A percentile compares a stretch with the other conserved stretches of the same genome.
Conservation (phyloP, 2,329 filamentous ascomycete species). For the Colletotrichum sublineola region DNA sequence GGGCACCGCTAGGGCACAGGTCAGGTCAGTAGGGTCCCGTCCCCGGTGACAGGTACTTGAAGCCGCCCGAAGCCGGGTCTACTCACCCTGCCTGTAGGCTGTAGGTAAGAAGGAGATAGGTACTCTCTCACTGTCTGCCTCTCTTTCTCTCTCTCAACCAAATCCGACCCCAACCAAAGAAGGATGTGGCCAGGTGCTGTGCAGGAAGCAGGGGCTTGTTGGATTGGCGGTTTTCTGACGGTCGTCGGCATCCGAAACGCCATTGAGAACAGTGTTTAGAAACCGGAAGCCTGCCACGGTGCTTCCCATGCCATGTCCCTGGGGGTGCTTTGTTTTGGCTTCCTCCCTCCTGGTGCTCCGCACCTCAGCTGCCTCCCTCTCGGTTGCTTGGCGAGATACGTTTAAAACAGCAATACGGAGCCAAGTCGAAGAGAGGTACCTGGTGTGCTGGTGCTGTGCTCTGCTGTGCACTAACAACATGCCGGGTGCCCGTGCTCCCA, state of each 20-base stretch:
- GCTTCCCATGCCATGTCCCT: not conserved
- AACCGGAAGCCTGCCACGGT: conserved; percentile 19
- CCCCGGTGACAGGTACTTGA: conserved; percentile 2
- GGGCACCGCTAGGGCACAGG: conserved; percentile 21
- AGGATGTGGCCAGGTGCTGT: not conserved
- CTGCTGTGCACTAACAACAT: not conserved
- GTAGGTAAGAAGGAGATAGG: no score
- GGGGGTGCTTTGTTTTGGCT: conserved; percentile 8
- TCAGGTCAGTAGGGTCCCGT: conserved; percentile 14
- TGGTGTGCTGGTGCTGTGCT: not conserved
- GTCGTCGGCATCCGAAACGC: conserved; percentile 37
- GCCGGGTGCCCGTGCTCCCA: conserved; percentile 1
- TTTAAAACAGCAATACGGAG: not conserved
- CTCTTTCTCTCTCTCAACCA: not conserved
- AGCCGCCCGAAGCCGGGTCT: not conserved
- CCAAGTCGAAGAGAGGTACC: conserved; percentile 23
- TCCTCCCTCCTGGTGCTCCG: not conserved
- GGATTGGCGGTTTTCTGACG: conserved; percentile 19
- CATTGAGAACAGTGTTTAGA: conserved; percentile 29
- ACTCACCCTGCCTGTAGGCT: no score
- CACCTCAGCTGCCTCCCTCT: not conserved
- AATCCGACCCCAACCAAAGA: not conserved
- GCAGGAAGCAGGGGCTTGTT: conserved; percentile 12
- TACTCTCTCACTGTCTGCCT: no score
- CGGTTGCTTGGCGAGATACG: not conserved